Evolutionary conservation across 2,329 filamentous ascomycete species (phyloP).

Genomic region (Phialocephala sp.): DNA sequence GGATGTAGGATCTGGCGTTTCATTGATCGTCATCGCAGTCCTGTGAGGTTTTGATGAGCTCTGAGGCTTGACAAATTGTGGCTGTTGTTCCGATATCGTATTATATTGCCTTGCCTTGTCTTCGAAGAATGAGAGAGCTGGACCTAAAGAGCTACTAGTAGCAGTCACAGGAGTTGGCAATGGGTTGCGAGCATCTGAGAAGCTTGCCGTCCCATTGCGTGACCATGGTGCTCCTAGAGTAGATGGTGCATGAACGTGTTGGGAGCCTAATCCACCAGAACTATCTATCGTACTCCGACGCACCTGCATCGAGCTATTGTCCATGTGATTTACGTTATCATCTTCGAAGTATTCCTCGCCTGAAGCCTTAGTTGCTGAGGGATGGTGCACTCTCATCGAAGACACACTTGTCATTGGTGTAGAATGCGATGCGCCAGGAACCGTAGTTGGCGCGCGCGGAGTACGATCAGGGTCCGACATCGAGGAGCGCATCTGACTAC

Average conservation of each 20-base stretch:
- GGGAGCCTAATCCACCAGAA: slow-evolving; percentile 5
- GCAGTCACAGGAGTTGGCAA: slow-evolving; percentile 22
- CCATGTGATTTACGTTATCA: not conserved
- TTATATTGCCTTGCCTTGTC: not conserved
- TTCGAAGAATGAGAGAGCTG: not conserved
- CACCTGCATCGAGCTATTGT: not conserved
- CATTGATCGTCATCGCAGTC: not conserved
- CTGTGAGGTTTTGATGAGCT: not conserved
- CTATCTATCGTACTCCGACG: not conserved
- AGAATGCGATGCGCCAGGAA: slow-evolving; percentile 21
- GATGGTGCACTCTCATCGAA: slow-evolving; percentile 34
- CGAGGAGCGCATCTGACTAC: slow-evolving; percentile 22
- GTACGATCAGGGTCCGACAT: slow-evolving; percentile 31
- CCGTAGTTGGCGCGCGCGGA: slow-evolving; percentile 22
- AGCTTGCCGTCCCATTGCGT: not conserved
- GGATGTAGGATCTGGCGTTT: not conserved
- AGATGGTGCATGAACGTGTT: not conserved
- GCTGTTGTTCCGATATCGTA: not conserved
- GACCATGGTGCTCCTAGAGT: not conserved
- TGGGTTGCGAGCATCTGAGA: not conserved
- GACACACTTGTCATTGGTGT: slow-evolving; percentile 38
- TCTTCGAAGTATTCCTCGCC: not conserved
- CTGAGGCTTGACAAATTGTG: not conserved
- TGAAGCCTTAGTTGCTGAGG: slow-evolving; percentile 17
- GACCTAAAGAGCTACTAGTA: slow-evolving; percentile 1